Conservation (phyloP, 1,284 basidiomycete species). For the Meripilus lineatus region DNA sequence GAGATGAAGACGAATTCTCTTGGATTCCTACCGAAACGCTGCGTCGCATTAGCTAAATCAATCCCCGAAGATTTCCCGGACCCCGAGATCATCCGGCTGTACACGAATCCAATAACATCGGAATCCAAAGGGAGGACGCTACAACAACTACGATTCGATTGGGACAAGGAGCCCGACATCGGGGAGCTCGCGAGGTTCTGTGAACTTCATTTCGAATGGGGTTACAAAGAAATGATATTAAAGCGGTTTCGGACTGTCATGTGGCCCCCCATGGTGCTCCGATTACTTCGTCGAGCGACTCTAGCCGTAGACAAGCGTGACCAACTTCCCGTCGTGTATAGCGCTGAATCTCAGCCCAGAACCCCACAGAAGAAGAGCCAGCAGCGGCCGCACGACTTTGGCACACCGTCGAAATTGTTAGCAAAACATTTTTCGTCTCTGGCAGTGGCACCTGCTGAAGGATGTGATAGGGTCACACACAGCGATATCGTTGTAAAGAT, state of each 20-base stretch:
- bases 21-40: constrained; percentile 57
- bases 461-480: constrained; percentile 21
- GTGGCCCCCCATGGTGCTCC: constrained; percentile 64
- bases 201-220: constrained; percentile 90
- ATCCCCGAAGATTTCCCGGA: constrained; percentile 63
- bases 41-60: constrained; percentile 52
- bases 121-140: constrained; percentile 44
- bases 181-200: constrained; percentile 71
- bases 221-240: constrained; percentile 70
- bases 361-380: constrained; percentile 38
- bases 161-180: constrained; percentile 66
- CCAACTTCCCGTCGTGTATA: constrained; percentile 2
- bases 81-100: constrained; percentile 65
- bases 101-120: constrained; percentile 72
- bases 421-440: constrained; percentile 49
- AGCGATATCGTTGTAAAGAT: constrained; percentile 40
- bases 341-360: constrained; percentile 18
- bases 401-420: constrained; percentile 55
- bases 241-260: constrained; percentile 75
- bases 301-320: constrained; percentile 36
- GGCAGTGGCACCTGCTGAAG: constrained; percentile 17
- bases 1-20: constrained; percentile 72
- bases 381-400: constrained; percentile 19
- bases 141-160: constrained; percentile 34
- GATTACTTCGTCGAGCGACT: constrained; percentile 57